A percentile compares a stretch with the other conserved stretches of the same genome.
Evolutionary conservation across 495 filamentous ascomycete genomes (phyloP).

Genomic region (Extremus antarcticus): DNA sequence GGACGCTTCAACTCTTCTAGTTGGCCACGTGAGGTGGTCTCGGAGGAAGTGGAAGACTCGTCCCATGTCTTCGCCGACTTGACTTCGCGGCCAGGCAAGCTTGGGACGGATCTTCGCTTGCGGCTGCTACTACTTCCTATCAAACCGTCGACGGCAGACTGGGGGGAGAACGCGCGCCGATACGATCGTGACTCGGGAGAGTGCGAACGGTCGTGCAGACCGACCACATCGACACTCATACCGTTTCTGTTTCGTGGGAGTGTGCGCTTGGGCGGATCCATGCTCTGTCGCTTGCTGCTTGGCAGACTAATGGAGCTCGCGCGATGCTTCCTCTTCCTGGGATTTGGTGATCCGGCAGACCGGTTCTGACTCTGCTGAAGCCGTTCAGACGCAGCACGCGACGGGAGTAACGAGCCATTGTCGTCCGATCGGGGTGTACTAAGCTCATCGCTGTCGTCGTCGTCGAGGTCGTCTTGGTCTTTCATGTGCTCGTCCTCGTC

Average conservation of each 20-base stretch:
- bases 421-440: conserved; percentile 9
- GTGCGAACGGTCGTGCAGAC: conserved; percentile 11
- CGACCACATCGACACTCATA: conserved; percentile 2
- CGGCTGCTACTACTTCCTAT: neutral
- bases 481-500: conserved; percentile 2
- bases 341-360: conserved; percentile 6
- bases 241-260: conserved; percentile 11
- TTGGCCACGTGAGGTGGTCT: conserved; percentile 14
- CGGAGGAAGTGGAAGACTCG: conserved; percentile 21
- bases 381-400: conserved; percentile 12
- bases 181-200: conserved; percentile 15
- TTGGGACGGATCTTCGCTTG: conserved; percentile 4
- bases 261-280: conserved; percentile 13
- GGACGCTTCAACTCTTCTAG: conserved; percentile 6
- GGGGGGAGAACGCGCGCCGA: conserved; percentile 18
- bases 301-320: conserved; percentile 14
- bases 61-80: conserved; percentile 14
- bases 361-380: neutral
- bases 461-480: conserved; percentile 8
- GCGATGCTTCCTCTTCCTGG: conserved; percentile 17
- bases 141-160: conserved; percentile 10
- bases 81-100: conserved; percentile 10
- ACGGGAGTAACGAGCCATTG: neutral
- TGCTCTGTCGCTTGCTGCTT: conserved; percentile 16
- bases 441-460: conserved; percentile 7